Percentiles rank a stretch among this genome's conserved stretches.
Evolutionary conservation across 2,329 filamentous ascomycete species (phyloP).

Genomic region (Ophiosphaerella herpotricha): DNA sequence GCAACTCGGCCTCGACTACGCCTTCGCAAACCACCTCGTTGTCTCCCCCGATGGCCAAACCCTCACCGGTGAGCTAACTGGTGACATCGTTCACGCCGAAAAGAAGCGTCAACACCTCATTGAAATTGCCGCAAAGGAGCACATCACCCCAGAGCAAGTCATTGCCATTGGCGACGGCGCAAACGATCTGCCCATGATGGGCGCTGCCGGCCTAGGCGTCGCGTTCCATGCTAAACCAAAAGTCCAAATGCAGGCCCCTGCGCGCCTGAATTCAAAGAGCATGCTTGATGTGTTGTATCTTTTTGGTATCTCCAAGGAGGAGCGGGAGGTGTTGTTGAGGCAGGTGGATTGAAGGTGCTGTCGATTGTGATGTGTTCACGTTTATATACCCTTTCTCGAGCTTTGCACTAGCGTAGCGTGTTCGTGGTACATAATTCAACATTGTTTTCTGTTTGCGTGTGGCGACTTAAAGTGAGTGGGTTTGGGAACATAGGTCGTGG

Average conservation of each 20-base stretch:
- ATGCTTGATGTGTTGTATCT: constrained; percentile 75
- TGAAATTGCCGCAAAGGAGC: constrained; percentile 71
- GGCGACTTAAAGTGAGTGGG: too few species aligned
- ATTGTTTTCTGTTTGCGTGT: too few species aligned
- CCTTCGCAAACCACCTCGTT: constrained; percentile 82
- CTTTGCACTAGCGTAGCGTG: too few species aligned
- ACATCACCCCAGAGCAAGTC: constrained; percentile 67
- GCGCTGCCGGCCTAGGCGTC: constrained; percentile 73
- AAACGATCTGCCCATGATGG: constrained; percentile 82
- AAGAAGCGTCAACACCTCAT: constrained; percentile 73
- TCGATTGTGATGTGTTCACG: too few species aligned
- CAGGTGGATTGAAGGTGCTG: neutral
- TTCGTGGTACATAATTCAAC: too few species aligned
- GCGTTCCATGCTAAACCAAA: constrained; percentile 84
- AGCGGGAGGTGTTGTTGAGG: constrained; percentile 56
- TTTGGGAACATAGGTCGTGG: too few species aligned
- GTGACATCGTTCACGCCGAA: constrained; percentile 75
- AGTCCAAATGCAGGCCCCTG: constrained; percentile 77
- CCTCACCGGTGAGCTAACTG: constrained; percentile 74
- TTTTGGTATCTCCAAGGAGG: constrained; percentile 71
- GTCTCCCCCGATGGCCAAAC: constrained; percentile 58
- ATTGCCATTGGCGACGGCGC: constrained; percentile 81
- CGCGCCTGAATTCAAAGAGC: constrained; percentile 71
- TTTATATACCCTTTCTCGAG: too few species aligned
- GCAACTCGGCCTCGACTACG: constrained; percentile 83